Conservation (phyloP, 768 basidiomycete species). For the Termitomyces heimii region DNA sequence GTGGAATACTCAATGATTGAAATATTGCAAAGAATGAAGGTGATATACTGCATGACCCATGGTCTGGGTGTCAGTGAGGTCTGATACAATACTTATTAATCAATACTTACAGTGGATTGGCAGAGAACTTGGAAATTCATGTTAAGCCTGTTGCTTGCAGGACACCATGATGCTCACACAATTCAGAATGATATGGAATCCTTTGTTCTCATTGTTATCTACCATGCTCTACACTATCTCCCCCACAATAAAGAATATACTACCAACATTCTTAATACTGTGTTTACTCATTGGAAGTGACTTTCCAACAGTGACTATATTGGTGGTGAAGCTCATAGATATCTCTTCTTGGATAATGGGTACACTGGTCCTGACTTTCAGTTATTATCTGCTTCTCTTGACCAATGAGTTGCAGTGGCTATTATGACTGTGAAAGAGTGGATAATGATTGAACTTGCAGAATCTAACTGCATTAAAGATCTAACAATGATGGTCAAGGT, state of each 20-base stretch:
- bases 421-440: neutral
- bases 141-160: neutral
- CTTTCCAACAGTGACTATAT: fast-evolving
- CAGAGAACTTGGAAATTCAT: conserved; percentile 3
- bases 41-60: neutral
- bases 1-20: conserved; percentile 7
- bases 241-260: neutral
- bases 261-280: neutral
- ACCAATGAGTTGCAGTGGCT: neutral
- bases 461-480: neutral
- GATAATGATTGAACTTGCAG: neutral
- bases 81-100: neutral
- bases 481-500: neutral
- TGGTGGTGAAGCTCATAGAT: neutral
- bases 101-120: neutral
- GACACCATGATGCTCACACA: neutral
- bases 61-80: conserved; percentile 7
- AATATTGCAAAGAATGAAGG: conserved; percentile 5
- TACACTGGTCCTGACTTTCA: neutral
- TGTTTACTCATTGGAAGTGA: neutral
- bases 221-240: neutral
- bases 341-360: neutral
- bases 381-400: neutral
- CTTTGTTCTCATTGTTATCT: neutral
- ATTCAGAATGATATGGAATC: neutral